Base-by-base conservation (phyloP, 129 eudicot species). In the Arctium minus region DNA sequence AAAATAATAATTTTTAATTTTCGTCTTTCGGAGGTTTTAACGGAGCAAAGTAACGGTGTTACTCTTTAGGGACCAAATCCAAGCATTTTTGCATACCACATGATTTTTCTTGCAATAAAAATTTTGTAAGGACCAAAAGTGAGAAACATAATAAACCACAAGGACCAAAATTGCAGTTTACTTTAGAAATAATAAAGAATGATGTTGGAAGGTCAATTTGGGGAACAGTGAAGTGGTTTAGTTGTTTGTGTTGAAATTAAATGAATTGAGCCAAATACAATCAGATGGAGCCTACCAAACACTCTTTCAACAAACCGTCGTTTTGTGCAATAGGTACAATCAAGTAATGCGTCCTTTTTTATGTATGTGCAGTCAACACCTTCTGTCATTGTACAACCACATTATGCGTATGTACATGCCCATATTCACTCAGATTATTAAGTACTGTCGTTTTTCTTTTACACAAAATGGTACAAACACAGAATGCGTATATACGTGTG, bases 271-370 rank as follows among this genome's bases (percentile, higher is more conserved):
- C 68, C 64, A 74, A 72, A 71, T 76, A 50, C 72, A 70, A 50
- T 70, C 78, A 53, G 72, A 10, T 82, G 78, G 82, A 77, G 78
- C 86, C 86, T 39, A 72, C 82, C 73, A 83, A 83, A 53, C 40
- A 83, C 78, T 83, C 46, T 44, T 33, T 50, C 65, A 50, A 48
- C 64, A 48, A 76, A 32, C 72, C 86, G 74, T 83, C 74, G 78
- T 84, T 84, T 84, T 78, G 83, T 83, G 62, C 78, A 12, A 39
- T 18, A 56, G 75, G 87, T 84, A 78, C 87, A 84, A 84, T 39
- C 79, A 60, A 36, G 29, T 78, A 72, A 72, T 72, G 86, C 80
- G 83, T 84, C 62, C 75, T 50, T 70, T 2, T 38, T 29, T 78
- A 31, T 22, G 32, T 70, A 46, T 82, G 62, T 46, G 71, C 86